Percentiles rank a stretch among this genome's conserved stretches.
These are phyloP conservation scores for Aspergillus brasiliensis DNA, from an alignment of 2,329 filamentous ascomycete genomes.

Conservation along the genomic window DNA sequence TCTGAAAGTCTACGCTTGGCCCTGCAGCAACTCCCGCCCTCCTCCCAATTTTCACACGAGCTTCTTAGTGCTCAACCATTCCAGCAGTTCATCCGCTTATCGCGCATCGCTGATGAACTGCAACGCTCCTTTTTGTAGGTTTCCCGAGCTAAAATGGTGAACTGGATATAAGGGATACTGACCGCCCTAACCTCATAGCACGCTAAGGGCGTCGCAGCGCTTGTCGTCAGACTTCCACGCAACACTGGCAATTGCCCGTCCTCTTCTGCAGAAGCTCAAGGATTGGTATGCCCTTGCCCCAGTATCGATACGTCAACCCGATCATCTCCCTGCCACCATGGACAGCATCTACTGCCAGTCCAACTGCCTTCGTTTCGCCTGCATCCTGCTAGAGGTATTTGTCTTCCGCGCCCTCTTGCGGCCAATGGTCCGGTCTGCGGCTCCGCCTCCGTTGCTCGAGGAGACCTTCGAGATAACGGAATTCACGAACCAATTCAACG, in stretches of 20 bases:
- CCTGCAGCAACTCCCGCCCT: not conserved
- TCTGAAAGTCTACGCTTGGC: not conserved
- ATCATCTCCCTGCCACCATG: not conserved
- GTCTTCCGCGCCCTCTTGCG: slow-evolving; percentile 39
- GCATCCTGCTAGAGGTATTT: slow-evolving; percentile 38
- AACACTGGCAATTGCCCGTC: slow-evolving; percentile 31
- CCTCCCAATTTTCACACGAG: not conserved
- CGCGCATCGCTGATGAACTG: slow-evolving; percentile 34
- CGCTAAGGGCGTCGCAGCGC: slow-evolving; percentile 32
- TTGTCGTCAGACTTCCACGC: slow-evolving; percentile 33
- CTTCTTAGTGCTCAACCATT: not conserved
- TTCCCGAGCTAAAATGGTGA: not conserved
- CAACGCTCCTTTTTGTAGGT: slow-evolving; percentile 37
- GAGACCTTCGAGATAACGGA: not conserved
- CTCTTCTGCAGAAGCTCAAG: slow-evolving; percentile 32
- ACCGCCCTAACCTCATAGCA: slow-evolving; percentile 17
- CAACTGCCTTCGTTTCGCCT: slow-evolving; percentile 34
- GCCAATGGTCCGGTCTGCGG: slow-evolving; percentile 31
- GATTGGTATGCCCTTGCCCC: slow-evolving; percentile 27
- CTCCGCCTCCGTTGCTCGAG: slow-evolving; percentile 30
- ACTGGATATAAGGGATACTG: not conserved
- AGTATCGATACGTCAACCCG: not conserved
- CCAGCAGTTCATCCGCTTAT: slow-evolving; percentile 15
- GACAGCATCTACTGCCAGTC: not conserved
- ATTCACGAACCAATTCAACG: slow-evolving; percentile 20